Evolutionary conservation across 306 rosid genomes (phyloP), one percentile per base, ranked within the genome.

Genomic region (Malus asiatica): DNA sequence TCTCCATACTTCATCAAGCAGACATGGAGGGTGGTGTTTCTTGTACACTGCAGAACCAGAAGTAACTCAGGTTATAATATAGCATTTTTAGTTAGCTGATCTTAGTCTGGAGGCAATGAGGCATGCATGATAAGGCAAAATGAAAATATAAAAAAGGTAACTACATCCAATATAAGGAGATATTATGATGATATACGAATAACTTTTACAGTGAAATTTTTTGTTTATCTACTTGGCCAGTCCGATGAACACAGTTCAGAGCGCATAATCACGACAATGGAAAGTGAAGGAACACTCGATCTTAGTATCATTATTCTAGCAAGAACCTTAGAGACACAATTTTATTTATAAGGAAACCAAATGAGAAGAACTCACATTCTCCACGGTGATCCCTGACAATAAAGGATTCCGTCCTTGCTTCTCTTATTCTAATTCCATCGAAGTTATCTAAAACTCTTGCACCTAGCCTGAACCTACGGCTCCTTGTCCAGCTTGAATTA

Each of bases 401-500:
- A 66, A 92, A 96, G 42, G 98, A 90, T 42, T 84, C 93, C 30
- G 97, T 90, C 91, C 89, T 96, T 65, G 97, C 97, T 86, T 92
- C 99, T 76, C 84, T 87, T 74, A 96, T 78, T 84, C 88, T 82
- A 46, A 76, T 76, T 81, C 97, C 96, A 62, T 89, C 90, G 27
- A 86, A 86, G 79, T 66, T 85, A 52, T 90, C 99, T 66, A 87
- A 58, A 74, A 93, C 88, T 89, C 93, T 90, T 72, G 91, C 99
- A 35, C 99, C 99, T 33, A 96, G 89, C 86, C 97, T 87, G 84
- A 96, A 96, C 82, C 89, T 86, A 32, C 99, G 97, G 78, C 99
- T 92, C 80, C 99, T 88, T 57, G 99, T 96, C 99, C 99, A 96
- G 88, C 99, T 96, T 66, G 99, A 96, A 81, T 96, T 96, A 88